These are phyloP conservation scores for Sicyos edulis DNA, from an alignment of 306 rosid species.

Conservation along the genomic window DNA sequence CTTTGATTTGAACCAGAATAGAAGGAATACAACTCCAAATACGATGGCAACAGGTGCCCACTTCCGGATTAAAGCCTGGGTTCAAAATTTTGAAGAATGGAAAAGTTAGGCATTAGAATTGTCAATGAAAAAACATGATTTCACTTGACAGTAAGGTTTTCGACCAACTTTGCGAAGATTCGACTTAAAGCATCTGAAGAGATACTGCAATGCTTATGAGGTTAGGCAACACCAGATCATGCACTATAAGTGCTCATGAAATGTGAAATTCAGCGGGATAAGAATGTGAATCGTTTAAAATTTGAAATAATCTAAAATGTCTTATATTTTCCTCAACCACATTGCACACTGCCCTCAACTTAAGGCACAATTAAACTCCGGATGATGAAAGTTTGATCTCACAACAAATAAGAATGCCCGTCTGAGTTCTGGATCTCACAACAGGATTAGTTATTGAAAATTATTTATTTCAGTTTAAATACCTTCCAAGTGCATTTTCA, in stretches of 20 bases:
- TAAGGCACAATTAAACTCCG: not conserved
- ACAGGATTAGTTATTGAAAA: conserved; percentile 2
- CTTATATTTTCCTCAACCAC: conserved; percentile 11
- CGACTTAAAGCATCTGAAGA: not conserved
- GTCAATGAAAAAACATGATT: not conserved
- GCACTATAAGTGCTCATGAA: not conserved
- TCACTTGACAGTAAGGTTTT: not conserved
- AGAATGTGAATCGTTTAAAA: not conserved
- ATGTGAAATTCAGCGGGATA: not conserved
- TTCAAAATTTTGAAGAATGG: not conserved
- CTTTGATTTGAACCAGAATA: conserved; percentile 90
- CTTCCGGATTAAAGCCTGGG: conserved; percentile 84
- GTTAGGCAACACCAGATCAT: not conserved
- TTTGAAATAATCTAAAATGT: not conserved
- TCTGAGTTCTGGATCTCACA: not conserved
- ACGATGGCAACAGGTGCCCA: conserved; percentile 97
- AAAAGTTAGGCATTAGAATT: not conserved
- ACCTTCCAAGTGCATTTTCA: not conserved
- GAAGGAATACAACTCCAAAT: conserved; percentile 91
- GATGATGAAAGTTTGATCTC: not conserved
- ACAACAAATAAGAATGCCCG: not conserved
- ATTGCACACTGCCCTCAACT: not conserved
- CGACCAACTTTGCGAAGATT: too few relatives aligned
- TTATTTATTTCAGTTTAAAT: not conserved
- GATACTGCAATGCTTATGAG: not conserved